Conservation (phyloP, 192 early-diverging fungal species). For the Kickxella alabastrina region DNA sequence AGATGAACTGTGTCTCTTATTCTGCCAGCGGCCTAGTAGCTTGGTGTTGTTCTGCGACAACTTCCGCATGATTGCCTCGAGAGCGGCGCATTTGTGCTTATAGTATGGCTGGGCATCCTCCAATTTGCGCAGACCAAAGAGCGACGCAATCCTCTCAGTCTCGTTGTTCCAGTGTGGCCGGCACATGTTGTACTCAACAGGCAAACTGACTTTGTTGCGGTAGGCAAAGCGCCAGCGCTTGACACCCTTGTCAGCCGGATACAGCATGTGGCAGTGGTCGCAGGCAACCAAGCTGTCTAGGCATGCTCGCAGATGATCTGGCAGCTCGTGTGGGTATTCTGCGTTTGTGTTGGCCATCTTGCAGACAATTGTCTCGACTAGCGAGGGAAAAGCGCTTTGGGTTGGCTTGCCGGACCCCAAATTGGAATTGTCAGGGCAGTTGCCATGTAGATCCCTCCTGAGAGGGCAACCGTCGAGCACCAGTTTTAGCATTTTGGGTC, state of each 20-base stretch:
- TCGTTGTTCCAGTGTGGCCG: constrained; percentile 32
- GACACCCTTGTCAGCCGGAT: constrained; percentile 16
- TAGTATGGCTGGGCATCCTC: constrained; percentile 18
- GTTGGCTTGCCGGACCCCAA: too few species aligned
- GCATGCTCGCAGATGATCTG: constrained; percentile 26
- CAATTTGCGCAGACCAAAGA: constrained; percentile 29
- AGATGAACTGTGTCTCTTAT: too few species aligned
- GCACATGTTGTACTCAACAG: constrained; percentile 37
- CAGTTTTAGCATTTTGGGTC: constrained; percentile 4
- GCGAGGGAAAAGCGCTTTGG: constrained; percentile 9
- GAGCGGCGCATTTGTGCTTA: constrained; percentile 8
- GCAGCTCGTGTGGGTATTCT: constrained; percentile 14
- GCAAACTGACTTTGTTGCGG: constrained; percentile 15
- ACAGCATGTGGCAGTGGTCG: constrained; percentile 36
- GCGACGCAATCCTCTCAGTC: constrained; percentile 25
- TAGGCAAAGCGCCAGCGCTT: constrained; percentile 24
- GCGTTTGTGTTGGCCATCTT: constrained; percentile 22
- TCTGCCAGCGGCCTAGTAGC: too few species aligned
- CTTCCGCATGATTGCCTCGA: too few species aligned
- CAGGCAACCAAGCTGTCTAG: constrained; percentile 17
- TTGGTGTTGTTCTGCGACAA: too few species aligned
- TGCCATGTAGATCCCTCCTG: neutral
- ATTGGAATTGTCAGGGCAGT: too few species aligned
- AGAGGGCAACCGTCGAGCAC: constrained; percentile 31
- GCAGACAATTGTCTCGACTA: constrained; percentile 29